Conservation (phyloP, 2,329 filamentous ascomycete genomes). For the Talaromyces funiculosus region DNA sequence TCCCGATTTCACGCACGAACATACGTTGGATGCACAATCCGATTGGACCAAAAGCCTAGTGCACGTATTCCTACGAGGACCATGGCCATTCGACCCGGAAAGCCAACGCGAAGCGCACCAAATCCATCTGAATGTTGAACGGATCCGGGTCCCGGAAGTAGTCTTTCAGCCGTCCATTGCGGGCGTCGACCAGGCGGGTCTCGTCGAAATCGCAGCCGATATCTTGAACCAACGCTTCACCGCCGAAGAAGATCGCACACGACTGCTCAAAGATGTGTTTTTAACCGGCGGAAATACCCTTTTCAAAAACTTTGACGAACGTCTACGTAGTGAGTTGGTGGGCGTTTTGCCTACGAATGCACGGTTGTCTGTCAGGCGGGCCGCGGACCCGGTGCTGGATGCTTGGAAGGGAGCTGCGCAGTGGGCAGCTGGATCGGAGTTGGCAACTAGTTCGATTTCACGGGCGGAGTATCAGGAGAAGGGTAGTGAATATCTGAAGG, state of each 20-base stretch:
- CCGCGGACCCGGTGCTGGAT: conserved; percentile 72
- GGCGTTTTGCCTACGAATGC: conserved; percentile 65
- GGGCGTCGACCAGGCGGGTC: conserved; percentile 84
- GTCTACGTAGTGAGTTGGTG: conserved; percentile 66
- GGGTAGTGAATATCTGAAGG: conserved; percentile 90
- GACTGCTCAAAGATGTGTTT: conserved; percentile 80
- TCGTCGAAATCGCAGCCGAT: conserved; percentile 86
- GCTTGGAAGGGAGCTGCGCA: conserved; percentile 88
- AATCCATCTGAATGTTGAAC: conserved; percentile 92
- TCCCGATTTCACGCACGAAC: conserved; percentile 81
- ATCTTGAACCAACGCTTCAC: conserved; percentile 78
- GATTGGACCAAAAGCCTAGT: conserved; percentile 93
- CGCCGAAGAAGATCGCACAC: conserved; percentile 52
- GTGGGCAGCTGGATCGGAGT: conserved; percentile 59
- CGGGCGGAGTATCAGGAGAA: conserved; percentile 85
- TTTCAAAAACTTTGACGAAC: conserved; percentile 80
- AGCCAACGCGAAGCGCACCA: conserved; percentile 78
- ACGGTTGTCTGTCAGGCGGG: conserved; percentile 64
- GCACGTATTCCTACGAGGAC: conserved; percentile 84
- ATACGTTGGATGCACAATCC: conserved; percentile 83
- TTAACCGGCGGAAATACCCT: conserved; percentile 88
- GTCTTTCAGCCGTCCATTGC: conserved; percentile 90
- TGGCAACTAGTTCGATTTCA: conserved; percentile 63
- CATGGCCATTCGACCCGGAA: conserved; percentile 75
- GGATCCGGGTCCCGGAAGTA: conserved; percentile 88